Base-by-base conservation (phyloP, 495 filamentous ascomycete species). In the Cryomyces minteri region DNA sequence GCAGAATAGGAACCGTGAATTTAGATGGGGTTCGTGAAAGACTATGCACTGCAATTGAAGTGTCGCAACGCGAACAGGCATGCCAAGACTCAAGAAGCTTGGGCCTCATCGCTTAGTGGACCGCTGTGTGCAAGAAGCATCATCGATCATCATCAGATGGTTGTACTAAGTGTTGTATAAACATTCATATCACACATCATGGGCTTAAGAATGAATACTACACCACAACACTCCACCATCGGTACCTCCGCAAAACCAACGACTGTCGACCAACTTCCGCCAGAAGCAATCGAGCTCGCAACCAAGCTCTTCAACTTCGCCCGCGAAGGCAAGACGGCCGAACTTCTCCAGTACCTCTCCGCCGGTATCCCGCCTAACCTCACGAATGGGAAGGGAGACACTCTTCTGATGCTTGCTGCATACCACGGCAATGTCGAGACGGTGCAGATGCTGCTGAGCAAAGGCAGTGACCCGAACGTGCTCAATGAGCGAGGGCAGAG, bases 331-430 rank as follows among this genome's bases (percentile, higher is more conserved):
- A 10, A 48, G 6, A 62, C 58, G 9, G 3, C 51, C 8, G 25
- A 42, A 1, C 54, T 65, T 0, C 29, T 14, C 25, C 37, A 49
- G 40, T 66, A 66, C 49, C 43, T 64, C 39, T 29, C 41, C 44
- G 62, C 62, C 5, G 62, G 62, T 48, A 59, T 66, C 39, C 61
- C 62, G 0, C 46, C 48, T 5, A 66, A 66, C 48, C 54, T 66
- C n/a, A 64, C 62, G 10, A 66, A 64, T 46, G 48, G 52, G 43
- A 51, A 51, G 30, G 62, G 62, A 46, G 62, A 66, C 54, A 66
- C 61, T 0, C 53, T 66, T 1, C 49, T 66, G 33, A 66, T 66
- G 62, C 60, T 66, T 0, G 58, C 62, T 5, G 39, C 54, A 0
- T 66, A 66, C 47, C 57, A 66, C 43, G 60, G 58, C 1, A 54